Percentiles rank a stretch among this genome's conserved stretches.
These are phyloP conservation scores for Macrolepiota albuminosa DNA, from an alignment of 768 basidiomycete genomes.

Conservation along the genomic window DNA sequence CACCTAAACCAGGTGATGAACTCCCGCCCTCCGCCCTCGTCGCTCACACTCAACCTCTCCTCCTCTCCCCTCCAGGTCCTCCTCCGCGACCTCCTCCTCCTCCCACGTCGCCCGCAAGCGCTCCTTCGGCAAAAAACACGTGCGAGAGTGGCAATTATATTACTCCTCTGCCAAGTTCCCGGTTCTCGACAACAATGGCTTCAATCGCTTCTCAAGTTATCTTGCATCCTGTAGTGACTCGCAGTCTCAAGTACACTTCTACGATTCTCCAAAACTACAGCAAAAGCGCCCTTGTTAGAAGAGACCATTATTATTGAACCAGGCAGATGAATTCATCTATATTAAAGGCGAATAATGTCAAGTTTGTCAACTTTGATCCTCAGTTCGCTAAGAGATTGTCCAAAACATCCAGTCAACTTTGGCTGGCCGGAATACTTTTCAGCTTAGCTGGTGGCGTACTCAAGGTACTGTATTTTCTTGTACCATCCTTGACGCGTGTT, in stretches of 20 bases:
- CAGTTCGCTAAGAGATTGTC: constrained; percentile 55
- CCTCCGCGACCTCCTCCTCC: too few relatives aligned
- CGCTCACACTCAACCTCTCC: too few relatives aligned
- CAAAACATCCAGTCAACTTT: constrained; percentile 75
- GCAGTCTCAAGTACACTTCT: constrained; percentile 67
- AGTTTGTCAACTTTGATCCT: constrained; percentile 57
- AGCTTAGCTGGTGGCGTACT: constrained; percentile 67
- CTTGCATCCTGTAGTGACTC: constrained; percentile 78
- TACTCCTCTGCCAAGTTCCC: background rate
- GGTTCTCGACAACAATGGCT: constrained; percentile 31
- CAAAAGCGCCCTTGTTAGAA: too few relatives aligned
- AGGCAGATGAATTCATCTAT: background rate
- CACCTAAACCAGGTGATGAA: too few relatives aligned
- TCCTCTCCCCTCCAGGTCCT: too few relatives aligned
- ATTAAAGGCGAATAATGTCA: constrained; percentile 58
- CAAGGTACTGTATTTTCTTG: constrained; percentile 20
- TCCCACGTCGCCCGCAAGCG: too few relatives aligned
- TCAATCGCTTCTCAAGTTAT: constrained; percentile 69
- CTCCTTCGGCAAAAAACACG: constrained; percentile 11
- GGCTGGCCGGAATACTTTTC: constrained; percentile 83
- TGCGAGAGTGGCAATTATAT: constrained; percentile 6
- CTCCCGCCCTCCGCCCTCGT: too few relatives aligned
- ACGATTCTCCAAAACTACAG: constrained; percentile 42
- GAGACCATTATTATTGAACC: too few relatives aligned
- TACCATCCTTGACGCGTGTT: background rate